Evolutionary conservation across 768 basidiomycete species (phyloP), one percentile per base, ranked within the genome.

Genomic region (Mrakia blollopis): DNA sequence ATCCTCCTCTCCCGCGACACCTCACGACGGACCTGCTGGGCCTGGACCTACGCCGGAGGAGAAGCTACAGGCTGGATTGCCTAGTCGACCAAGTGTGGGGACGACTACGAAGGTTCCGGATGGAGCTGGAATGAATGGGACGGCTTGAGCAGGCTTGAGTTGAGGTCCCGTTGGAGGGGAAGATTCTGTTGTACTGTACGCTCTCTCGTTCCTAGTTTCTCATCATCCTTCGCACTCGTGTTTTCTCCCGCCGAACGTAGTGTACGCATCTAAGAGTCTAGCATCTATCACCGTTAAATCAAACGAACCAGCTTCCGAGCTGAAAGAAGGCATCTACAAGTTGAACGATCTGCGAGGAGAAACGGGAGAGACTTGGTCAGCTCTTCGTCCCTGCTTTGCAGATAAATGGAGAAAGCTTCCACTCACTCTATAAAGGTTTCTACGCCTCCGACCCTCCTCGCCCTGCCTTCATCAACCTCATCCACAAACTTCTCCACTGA

Each of bases 401-500:
- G 16, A 16, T 16, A 6, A 8, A 21, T 60, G 10, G n/a, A 57
- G n/a, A 30, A 18, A 41, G 39, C 5, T 47, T 3, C 21, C 47
- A 73, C 72, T 39, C 60, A 73, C 72, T 73, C 72, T 25, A 61
- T 37, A 39, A 23, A 39, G 4, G 9, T 37, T 28, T 73, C 72
- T 8, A 73, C 72, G 10, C 72, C 63, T 1, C 63, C 63, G 1
- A 37, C 72, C 25, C n/a, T n/a, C 37, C 60, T 18, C 35, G 25
- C 72, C 13, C 44, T 61, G 21, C 3, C 72, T 37, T 73, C 60
- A 7, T 37, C 54, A 23, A 73, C 23, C 32, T 60, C 72, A 21
- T 73, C 72, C 0, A 76, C 77, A n/a, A 71, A 18, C 50, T 76
- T 78, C 35, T 76, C 79, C 1, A 80, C 52, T 13, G 47, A 30